Conservation (phyloP, 2,329 filamentous ascomycete species). For the Diaporthe sp. region DNA sequence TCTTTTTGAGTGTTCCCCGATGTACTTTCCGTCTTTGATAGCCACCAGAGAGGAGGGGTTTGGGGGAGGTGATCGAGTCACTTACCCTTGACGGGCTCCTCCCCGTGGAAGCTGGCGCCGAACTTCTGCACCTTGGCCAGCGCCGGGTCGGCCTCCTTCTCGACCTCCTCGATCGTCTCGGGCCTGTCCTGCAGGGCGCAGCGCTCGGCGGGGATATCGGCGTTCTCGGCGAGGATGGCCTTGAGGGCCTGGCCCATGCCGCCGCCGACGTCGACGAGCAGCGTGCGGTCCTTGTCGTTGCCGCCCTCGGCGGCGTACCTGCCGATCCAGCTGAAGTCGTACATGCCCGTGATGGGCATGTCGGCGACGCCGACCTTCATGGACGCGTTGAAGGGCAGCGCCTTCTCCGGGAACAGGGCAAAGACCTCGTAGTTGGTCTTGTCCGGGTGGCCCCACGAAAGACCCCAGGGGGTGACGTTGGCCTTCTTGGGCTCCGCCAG, state of each 20-base stretch:
- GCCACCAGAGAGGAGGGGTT: neutral
- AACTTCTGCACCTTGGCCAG: slow-evolving; percentile 44
- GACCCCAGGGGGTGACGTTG: slow-evolving; percentile 44
- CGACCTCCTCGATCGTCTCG: slow-evolving; percentile 39
- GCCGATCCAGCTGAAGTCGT: slow-evolving; percentile 45
- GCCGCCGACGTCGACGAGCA: slow-evolving; percentile 45
- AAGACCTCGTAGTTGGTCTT: slow-evolving; percentile 47
- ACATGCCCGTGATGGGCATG: slow-evolving; percentile 43
- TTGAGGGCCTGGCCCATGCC: slow-evolving; percentile 43
- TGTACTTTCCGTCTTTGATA: neutral
- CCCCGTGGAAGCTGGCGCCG: slow-evolving; percentile 48
- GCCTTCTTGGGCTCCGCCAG: slow-evolving; percentile 42
- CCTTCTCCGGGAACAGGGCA: slow-evolving; percentile 44
- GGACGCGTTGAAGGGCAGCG: slow-evolving; percentile 40
- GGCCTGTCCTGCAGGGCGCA: slow-evolving; percentile 45
- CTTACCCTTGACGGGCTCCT: slow-evolving; percentile 47
- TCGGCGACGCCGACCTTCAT: slow-evolving; percentile 46
- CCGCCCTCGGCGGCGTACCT: slow-evolving; percentile 32
- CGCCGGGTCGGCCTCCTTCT: slow-evolving; percentile 21
- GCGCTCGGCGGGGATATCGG: slow-evolving; percentile 45
- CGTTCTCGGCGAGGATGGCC: slow-evolving; percentile 38
- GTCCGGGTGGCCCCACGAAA: slow-evolving; percentile 45
- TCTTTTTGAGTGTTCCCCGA: too few relatives aligned
- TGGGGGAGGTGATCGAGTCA: neutral
- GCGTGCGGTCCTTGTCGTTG: neutral